Evolutionary conservation across 805 yeast species (phyloP).

Genomic region (Candida qinlingensis): DNA sequence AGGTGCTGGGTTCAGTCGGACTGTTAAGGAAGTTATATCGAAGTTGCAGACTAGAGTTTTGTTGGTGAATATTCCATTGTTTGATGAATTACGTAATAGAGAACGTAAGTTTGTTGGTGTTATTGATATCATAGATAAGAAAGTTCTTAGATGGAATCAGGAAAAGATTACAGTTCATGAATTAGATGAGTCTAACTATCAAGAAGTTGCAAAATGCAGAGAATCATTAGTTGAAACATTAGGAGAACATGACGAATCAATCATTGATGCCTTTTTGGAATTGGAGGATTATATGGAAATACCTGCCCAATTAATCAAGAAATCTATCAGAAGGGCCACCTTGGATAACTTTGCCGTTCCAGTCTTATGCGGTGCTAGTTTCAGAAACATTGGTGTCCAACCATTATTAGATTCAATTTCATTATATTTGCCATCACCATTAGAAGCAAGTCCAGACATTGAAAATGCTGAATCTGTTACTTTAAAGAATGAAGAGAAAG

Average conservation of each 20-base stretch:
- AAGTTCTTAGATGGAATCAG: constrained; percentile 50
- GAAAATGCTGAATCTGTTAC: constrained; percentile 23
- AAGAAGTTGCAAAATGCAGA: constrained; percentile 51
- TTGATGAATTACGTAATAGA: constrained; percentile 37
- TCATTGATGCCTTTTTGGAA: constrained; percentile 75
- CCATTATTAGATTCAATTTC: constrained; percentile 83
- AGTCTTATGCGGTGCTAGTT: constrained; percentile 89
- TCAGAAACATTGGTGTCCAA: constrained; percentile 90
- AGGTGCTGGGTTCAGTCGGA: constrained; percentile 91
- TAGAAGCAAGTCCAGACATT: constrained; percentile 58
- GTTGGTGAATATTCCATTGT: constrained; percentile 73
- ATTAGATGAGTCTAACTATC: constrained; percentile 34
- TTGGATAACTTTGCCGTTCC: constrained; percentile 58
- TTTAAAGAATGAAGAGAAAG: constrained; percentile 37
- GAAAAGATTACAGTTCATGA: constrained; percentile 44
- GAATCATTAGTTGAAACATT: constrained; percentile 79
- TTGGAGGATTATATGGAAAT: constrained; percentile 67
- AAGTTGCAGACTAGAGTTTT: constrained; percentile 72
- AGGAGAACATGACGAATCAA: constrained; percentile 73
- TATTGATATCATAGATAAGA: constrained; percentile 65
- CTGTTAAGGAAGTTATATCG: constrained; percentile 76
- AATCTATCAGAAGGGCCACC: constrained; percentile 62
- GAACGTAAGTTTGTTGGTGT: constrained; percentile 56
- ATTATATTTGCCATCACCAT: constrained; percentile 77
- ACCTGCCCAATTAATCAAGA: constrained; percentile 45